phyloP scores from a whole-genome alignment of 768 basidiomycete genomes.

The Fibroporia radiculosa region DNA sequence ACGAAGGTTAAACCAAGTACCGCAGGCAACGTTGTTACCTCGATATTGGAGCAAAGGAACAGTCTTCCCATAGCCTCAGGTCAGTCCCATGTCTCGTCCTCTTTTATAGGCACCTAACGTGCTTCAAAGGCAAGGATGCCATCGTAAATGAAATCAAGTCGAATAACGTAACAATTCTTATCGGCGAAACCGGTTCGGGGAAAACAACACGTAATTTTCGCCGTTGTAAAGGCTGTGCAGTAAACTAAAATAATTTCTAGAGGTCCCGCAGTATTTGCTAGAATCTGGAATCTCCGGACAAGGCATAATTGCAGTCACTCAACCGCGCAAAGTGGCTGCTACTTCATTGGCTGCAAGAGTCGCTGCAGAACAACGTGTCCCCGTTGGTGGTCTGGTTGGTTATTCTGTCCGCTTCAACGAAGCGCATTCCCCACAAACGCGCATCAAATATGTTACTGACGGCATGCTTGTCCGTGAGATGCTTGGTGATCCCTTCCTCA shows the following conservation, averaged over 20 bases:
- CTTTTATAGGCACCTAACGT: background rate
- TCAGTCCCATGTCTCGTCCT: conserved; percentile 20
- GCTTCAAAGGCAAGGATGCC: conserved; percentile 56
- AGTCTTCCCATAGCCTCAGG: conserved; percentile 78
- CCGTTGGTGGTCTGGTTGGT: conserved; percentile 75
- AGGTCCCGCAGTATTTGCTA: conserved; percentile 93
- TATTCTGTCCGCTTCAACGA: conserved; percentile 98
- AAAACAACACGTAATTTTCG: conserved; percentile 88
- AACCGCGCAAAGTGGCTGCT: conserved; percentile 92
- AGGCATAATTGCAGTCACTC: conserved; percentile 85
- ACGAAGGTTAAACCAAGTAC: conserved; percentile 1
- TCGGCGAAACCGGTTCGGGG: conserved; percentile 97
- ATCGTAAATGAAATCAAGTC: conserved; percentile 64
- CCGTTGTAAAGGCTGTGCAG: no score
- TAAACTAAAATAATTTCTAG: no score
- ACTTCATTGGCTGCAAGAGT: conserved; percentile 92
- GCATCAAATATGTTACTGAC: conserved; percentile 95
- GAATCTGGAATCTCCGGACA: conserved; percentile 67
- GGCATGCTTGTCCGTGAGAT: conserved; percentile 97
- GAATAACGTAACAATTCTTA: conserved; percentile 80
- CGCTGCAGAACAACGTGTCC: conserved; percentile 68
- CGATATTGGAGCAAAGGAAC: conserved; percentile 54
- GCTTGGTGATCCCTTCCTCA: conserved; percentile 67
- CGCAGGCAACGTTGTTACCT: conserved; percentile 4
- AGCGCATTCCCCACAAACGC: conserved; percentile 56